A percentile compares a stretch with the other conserved stretches of the same genome.
Evolutionary conservation across 768 basidiomycete species (phyloP).

Genomic region (Tylopilus felleus): DNA sequence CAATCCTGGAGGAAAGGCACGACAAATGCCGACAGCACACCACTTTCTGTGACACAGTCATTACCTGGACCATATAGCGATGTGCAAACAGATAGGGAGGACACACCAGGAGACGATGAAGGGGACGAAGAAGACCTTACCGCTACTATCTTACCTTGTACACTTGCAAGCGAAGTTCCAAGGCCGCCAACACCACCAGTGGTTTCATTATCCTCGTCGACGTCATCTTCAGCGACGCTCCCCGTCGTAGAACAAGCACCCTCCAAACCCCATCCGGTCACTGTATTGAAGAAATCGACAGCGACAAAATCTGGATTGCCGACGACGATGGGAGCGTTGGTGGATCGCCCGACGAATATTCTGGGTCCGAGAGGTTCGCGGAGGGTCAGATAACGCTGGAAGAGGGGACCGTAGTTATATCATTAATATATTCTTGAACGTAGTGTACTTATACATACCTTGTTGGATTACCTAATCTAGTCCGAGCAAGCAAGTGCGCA

Average conservation of each 20-base stretch:
- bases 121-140: constrained; percentile 21
- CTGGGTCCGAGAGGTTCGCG: constrained; percentile 33
- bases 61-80: constrained; percentile 29
- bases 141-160: constrained; percentile 11
- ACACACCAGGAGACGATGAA: constrained; percentile 13
- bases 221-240: constrained; percentile 37
- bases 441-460: constrained; percentile 2
- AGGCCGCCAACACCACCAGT: constrained; percentile 22
- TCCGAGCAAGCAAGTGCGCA: neutral
- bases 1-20: constrained; percentile 44
- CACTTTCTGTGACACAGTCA: constrained; percentile 37
- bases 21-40: constrained; percentile 33
- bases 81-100: constrained; percentile 21
- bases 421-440: neutral
- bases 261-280: constrained; percentile 2
- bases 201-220: constrained; percentile 37
- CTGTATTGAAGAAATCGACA: constrained; percentile 21
- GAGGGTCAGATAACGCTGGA: constrained; percentile 20
- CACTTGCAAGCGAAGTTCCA: constrained; percentile 1
- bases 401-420: constrained; percentile 6
- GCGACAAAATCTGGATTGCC: constrained; percentile 22
- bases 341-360: constrained; percentile 35
- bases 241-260: constrained; percentile 14
- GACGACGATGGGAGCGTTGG: constrained; percentile 26
- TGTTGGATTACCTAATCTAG: constrained; percentile 25